Evolutionary conservation across 1,284 basidiomycete genomes (phyloP).

Genomic region (Ceratobasidium sp.): DNA sequence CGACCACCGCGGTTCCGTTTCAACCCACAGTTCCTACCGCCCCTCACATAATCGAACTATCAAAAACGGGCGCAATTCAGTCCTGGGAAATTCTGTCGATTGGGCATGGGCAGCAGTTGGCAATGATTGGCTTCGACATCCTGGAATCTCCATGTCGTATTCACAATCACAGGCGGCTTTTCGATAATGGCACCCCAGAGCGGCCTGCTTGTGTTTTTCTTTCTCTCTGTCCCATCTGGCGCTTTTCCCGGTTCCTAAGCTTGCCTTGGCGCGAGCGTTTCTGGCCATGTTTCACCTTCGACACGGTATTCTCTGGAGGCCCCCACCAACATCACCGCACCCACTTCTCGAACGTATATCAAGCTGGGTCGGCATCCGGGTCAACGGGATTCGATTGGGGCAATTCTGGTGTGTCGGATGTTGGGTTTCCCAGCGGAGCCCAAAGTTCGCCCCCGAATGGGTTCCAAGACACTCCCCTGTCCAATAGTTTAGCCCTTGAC

Average conservation of each 20-base stretch:
- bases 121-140: not conserved
- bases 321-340: not conserved
- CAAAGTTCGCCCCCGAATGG: not conserved
- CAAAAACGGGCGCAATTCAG: not conserved
- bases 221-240: not conserved
- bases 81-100: not conserved
- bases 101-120: not conserved
- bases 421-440: not conserved
- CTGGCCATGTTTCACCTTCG: not conserved
- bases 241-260: not conserved
- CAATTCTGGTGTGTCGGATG: not conserved
- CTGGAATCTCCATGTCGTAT: not conserved
- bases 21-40: not conserved
- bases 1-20: not conserved
- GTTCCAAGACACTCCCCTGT: not conserved
- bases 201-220: not conserved
- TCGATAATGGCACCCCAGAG: not conserved
- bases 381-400: not conserved
- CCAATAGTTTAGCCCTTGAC: not conserved
- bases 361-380: not conserved
- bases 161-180: not conserved
- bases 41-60: not conserved
- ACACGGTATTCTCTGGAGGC: not conserved
- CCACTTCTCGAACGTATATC: not conserved
- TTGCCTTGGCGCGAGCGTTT: not conserved